Conservation (phyloP, 345 rosid species). For the Eucalyptus marginata region DNA sequence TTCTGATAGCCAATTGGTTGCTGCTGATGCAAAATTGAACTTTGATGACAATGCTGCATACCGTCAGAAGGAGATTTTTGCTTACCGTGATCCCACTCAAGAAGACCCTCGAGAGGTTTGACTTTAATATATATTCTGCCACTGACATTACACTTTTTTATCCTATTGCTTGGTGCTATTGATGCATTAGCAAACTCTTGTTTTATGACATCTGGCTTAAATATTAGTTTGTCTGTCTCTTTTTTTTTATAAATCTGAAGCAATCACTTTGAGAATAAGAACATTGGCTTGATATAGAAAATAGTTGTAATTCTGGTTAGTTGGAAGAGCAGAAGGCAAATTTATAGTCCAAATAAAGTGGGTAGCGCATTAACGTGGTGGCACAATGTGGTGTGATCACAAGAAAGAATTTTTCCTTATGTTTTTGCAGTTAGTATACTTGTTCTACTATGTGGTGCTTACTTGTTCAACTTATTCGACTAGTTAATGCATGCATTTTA, state of each 20-base stretch:
- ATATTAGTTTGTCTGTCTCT: background rate
- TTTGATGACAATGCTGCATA: slow-evolving; percentile 98
- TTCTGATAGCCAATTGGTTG: slow-evolving; percentile 70
- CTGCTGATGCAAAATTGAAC: slow-evolving; percentile 99
- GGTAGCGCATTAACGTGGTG: background rate
- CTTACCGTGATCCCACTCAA: slow-evolving; percentile 87
- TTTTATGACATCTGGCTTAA: background rate
- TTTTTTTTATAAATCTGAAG: background rate
- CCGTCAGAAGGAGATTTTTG: slow-evolving; percentile 74
- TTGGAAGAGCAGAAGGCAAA: background rate
- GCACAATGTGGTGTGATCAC: background rate
- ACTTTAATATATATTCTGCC: background rate
- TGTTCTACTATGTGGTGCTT: background rate
- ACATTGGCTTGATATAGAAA: background rate
- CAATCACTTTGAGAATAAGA: background rate
- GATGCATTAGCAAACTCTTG: background rate
- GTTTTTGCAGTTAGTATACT: background rate
- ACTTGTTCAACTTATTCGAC: background rate
- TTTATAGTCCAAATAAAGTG: background rate
- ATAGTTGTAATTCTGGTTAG: background rate
- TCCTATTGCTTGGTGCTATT: background rate
- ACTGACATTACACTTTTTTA: background rate
- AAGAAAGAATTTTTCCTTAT: background rate
- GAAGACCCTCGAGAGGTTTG: slow-evolving; percentile 98
- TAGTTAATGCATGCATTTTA: background rate